These are phyloP conservation scores for Antarctomyces pellizariae DNA, from an alignment of 495 filamentous ascomycete species.

Conservation along the genomic window DNA sequence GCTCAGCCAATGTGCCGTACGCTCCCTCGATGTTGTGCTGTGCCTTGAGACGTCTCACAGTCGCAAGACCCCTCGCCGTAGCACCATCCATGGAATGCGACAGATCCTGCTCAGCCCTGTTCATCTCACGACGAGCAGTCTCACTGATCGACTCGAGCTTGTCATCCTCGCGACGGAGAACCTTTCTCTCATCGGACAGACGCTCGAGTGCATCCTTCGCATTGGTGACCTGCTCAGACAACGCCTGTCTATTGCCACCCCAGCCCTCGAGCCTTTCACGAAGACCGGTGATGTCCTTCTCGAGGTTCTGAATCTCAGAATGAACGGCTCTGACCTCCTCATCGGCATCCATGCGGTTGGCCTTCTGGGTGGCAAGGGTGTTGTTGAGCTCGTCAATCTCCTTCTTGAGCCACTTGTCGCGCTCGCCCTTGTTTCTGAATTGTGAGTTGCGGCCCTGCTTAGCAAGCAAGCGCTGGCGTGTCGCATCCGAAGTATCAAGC, in stretches of 20 bases:
- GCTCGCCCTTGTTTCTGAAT: slow-evolving; percentile 69
- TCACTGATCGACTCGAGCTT: slow-evolving; percentile 56
- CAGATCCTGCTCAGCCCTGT: slow-evolving; percentile 50
- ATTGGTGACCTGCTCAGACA: slow-evolving; percentile 46
- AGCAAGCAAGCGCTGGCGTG: slow-evolving; percentile 59
- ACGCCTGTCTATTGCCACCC: slow-evolving; percentile 41
- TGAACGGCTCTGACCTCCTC: slow-evolving; percentile 69
- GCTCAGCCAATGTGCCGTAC: slow-evolving; percentile 78
- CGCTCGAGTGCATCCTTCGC: slow-evolving; percentile 65
- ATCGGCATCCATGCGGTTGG: slow-evolving; percentile 54
- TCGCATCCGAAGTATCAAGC: slow-evolving; percentile 52
- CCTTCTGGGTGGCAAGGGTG: slow-evolving; percentile 53
- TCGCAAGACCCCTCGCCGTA: slow-evolving; percentile 60
- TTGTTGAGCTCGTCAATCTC: slow-evolving; percentile 64
- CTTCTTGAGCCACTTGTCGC: slow-evolving; percentile 59
- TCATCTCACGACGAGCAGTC: slow-evolving; percentile 48
- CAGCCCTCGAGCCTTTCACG: slow-evolving; percentile 57
- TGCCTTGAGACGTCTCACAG: slow-evolving; percentile 56
- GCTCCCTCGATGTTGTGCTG: slow-evolving; percentile 63
- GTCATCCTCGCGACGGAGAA: slow-evolving; percentile 76
- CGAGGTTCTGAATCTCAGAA: slow-evolving; percentile 40
- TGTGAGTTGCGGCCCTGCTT: slow-evolving; percentile 84
- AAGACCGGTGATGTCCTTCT: slow-evolving; percentile 45
- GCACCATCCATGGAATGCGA: slow-evolving; percentile 74
- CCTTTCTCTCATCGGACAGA: slow-evolving; percentile 70